Evolutionary conservation across 192 early-diverging fungal genomes (phyloP), one percentile per base, ranked within the genome.

Genomic region (Jimgerdemannia flammicorona): DNA sequence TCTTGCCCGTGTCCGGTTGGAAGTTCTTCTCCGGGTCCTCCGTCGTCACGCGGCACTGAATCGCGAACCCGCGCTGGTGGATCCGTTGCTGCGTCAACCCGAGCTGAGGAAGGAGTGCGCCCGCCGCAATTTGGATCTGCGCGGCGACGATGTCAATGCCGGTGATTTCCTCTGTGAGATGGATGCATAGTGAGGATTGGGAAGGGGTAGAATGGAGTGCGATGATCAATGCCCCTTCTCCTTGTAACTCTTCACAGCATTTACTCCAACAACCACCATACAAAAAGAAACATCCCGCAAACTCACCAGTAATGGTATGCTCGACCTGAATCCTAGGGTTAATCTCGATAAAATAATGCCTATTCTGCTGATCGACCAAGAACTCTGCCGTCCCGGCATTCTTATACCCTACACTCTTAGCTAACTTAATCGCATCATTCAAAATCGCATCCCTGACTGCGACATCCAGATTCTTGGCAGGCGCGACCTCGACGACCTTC

Each of bases 241-340:
- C 10, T 40, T 43, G 3, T 43, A 8, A 11, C 4, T 14, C 44
- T 70, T 44, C 42, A 44, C n/a, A 44, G 4, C 10, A 14, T 70
- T 70, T 29, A n/a, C n/a, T n/a, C 19, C 69, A 70, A 4, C 18
- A 14, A 4, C 18, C 44, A 17, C 42, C 18, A 71, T 14, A 71
- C 4, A 71, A 41, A 19, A 59, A 44, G 40, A 64, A 3, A 66
- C 9, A 40, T 3, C 17, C 59, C 39, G 3, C n/a, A 72, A 74
- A 11, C 49, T 59, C 49, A 59, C 49, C 49, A 67, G 97, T 98
- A 59, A 98, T 95, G 43, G 95, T 95, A 83, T 99, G 97, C 85
- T 99, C 97, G 40, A 99, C 97, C 84, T 99, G 97, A 72, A 99
- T 94, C 84, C 97, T 91, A 67, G 97, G 96, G 81, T 99, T 98